Evolutionary conservation across 2,329 filamentous ascomycete species (phyloP).

Genomic region (Chrysosporium keratinophilum): DNA sequence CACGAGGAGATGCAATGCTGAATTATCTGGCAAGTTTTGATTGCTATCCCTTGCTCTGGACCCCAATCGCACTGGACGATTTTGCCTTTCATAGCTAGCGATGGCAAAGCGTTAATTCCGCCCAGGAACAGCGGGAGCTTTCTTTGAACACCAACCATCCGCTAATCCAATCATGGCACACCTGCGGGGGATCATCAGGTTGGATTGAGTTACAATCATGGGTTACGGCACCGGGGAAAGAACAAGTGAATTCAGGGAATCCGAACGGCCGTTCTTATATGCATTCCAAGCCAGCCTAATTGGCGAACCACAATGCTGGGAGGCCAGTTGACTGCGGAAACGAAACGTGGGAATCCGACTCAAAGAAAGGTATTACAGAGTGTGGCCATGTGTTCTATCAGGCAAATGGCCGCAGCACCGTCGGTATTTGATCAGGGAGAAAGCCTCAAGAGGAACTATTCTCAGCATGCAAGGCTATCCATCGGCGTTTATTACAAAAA

Average conservation of each 20-base stretch:
- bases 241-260: not conserved
- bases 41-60: constrained; percentile 7
- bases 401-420: too few relatives aligned
- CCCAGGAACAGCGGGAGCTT: not conserved
- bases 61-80: not conserved
- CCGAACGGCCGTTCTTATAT: not conserved
- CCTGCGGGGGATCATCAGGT: not conserved
- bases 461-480: too few relatives aligned
- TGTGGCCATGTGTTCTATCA: too few relatives aligned
- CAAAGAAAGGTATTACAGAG: too few relatives aligned
- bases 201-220: not conserved
- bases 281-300: not conserved
- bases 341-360: too few relatives aligned
- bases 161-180: not conserved
- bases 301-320: not conserved
- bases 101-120: not conserved
- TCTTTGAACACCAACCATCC: not conserved
- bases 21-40: constrained; percentile 5
- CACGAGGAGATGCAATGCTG: not conserved
- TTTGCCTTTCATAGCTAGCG: not conserved
- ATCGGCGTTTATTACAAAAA: too few relatives aligned
- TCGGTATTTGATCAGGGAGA: too few relatives aligned
- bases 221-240: not conserved
- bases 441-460: too few relatives aligned
- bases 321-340: not conserved